These are phyloP conservation scores for Exophiala viscosa DNA, from an alignment of 2,329 filamentous ascomycete genomes.

Conservation along the genomic window DNA sequence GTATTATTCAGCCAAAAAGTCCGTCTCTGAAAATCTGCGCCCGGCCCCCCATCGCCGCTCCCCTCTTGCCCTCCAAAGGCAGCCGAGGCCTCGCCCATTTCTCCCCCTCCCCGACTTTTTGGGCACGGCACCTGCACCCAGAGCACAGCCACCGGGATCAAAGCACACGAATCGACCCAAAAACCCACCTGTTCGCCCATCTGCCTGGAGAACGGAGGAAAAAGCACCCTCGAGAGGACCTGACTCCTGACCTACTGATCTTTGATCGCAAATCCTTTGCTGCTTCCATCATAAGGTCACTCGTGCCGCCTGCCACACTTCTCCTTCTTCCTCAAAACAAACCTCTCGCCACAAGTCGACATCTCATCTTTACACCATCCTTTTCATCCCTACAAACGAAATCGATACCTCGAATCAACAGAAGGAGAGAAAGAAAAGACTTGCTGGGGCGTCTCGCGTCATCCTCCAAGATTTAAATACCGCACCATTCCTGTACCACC, in stretches of 20 bases:
- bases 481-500: slow-evolving; percentile 6
- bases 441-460: slow-evolving; percentile 4
- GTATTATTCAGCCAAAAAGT: too few relatives aligned
- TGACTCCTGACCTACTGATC: not conserved
- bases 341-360: slow-evolving; percentile 5
- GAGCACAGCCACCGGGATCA: not conserved
- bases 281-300: slow-evolving; percentile 6
- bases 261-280: slow-evolving; percentile 11
- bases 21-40: too few relatives aligned
- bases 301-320: slow-evolving; percentile 5
- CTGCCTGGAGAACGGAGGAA: not conserved
- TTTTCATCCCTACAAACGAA: not conserved
- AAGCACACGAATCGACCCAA: not conserved
- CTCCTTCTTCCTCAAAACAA: not conserved
- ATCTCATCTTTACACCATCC: not conserved
- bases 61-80: too few relatives aligned
- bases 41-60: too few relatives aligned
- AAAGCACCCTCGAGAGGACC: not conserved
- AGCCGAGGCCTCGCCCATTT: not conserved
- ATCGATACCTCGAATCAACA: not conserved
- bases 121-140: not conserved
- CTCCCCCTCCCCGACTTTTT: not conserved
- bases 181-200: slow-evolving; percentile 2
- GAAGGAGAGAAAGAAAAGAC: slow-evolving; percentile 1
- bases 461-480: not conserved